Evolutionary conservation across 345 rosid species (phyloP).

Genomic region (Salix viminalis): DNA sequence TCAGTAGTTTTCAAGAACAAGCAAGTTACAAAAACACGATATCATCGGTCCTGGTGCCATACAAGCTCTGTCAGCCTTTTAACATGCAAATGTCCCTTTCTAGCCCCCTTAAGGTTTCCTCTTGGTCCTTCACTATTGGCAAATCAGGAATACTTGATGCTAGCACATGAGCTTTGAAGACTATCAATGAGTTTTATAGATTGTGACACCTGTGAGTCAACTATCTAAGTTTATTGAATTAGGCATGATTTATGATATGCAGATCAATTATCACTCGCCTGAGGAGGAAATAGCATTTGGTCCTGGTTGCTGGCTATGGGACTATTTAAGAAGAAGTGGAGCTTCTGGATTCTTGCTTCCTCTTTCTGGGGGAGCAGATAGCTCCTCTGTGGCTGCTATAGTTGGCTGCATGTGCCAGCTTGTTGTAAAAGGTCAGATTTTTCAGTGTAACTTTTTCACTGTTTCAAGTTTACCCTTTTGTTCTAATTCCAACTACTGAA

Average conservation of each 20-base stretch:
- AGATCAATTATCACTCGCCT: conserved; percentile 78
- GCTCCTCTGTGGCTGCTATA: conserved; percentile 96
- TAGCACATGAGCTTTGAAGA: not conserved
- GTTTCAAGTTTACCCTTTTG: not conserved
- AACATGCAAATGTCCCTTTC: conserved; percentile 62
- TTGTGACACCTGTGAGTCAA: not conserved
- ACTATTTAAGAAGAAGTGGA: conserved; percentile 92
- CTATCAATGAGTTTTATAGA: not conserved
- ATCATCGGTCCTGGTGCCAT: conserved; percentile 60
- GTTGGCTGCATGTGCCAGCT: conserved; percentile 99
- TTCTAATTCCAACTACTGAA: not conserved
- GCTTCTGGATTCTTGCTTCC: conserved; percentile 98
- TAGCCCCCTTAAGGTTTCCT: conserved; percentile 61
- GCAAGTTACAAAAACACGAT: conserved; percentile 65
- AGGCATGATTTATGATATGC: conserved; percentile 10
- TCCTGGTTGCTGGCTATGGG: conserved; percentile 99
- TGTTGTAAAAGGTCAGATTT: conserved; percentile 69
- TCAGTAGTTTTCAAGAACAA: conserved; percentile 88
- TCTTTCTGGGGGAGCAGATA: conserved; percentile 94
- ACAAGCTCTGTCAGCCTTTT: conserved; percentile 65
- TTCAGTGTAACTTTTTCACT: not conserved
- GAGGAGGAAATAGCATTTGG: conserved; percentile 98
- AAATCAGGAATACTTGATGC: not conserved
- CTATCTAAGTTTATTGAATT: conserved; percentile 3
- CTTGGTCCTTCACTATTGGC: not conserved